Base-by-base conservation (phyloP, 2,329 filamentous ascomycete genomes). In the Phaeoacremonium minimum region DNA sequence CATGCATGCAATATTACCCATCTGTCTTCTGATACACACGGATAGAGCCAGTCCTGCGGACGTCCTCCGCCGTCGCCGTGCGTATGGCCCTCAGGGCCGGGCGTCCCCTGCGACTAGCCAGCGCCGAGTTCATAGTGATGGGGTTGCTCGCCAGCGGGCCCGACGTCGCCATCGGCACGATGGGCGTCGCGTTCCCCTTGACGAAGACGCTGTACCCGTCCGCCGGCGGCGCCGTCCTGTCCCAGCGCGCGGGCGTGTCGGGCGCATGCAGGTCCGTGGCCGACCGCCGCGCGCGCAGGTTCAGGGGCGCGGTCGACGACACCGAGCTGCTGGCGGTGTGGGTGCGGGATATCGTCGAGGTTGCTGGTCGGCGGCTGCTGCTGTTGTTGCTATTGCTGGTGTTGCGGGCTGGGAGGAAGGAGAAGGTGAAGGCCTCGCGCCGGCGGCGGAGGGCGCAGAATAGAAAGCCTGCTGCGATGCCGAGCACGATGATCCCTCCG, bases 31-130 rank as follows among this genome's bases (percentile, higher is more conserved):
- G 35, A 20, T 37, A 37, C 0, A 33, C 30, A 5, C 19, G 28
- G 18, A 28, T 15, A 12, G 8, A 18, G 13, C 7, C 18, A 15
- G 16, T 18, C 6, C 4, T 16, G 6, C 13, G 18, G 18, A 15
- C 35, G 6, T n/a, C 16, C 15, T n/a, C 18, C 11, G 17, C 14
- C 7, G 30, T 12, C 18, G 12, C 30, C 35, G 15, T 26, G n/a
- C 29, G 34, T 18, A 40, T 37, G 12, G 34, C 30, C 38, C 35
- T 29, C 26, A 37, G 28, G 7, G 38, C 33, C 18, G 33, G 38
- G 16, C 33, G 28, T 5, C 38, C 38, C 7, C 38, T 30, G 15
- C 38, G 18, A 20, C 32, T 33, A 4, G 38, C 38, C 14, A 40
- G 30, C 3, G 20, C 29, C 14, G 38, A 40, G 18, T 7, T 9